Conservation (phyloP, 768 basidiomycete species). For the Inosperma sp. region DNA sequence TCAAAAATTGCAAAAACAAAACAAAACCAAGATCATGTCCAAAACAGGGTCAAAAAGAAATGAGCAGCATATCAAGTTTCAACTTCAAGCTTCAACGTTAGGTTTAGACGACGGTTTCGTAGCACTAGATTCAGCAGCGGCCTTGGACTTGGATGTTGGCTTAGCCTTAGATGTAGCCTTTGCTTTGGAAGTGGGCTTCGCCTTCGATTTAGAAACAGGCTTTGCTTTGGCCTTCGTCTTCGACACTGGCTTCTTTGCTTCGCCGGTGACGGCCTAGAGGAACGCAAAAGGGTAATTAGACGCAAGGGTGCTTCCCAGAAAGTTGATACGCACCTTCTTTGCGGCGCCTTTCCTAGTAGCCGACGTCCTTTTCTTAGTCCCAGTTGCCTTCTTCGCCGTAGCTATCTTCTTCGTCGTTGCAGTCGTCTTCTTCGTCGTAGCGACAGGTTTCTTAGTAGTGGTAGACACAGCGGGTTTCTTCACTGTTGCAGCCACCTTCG, state of each 20-base stretch:
- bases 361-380: slow-evolving; percentile 21
- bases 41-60: no score
- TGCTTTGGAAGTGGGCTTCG: no score
- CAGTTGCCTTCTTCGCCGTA: slow-evolving; percentile 27
- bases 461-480: slow-evolving; percentile 15
- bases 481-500: slow-evolving; percentile 25
- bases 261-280: slow-evolving; percentile 35
- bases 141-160: no score
- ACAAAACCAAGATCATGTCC: no score
- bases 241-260: slow-evolving; percentile 31
- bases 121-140: no score
- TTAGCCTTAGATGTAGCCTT: no score
- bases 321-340: slow-evolving; percentile 51
- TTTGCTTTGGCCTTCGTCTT: slow-evolving; percentile 23
- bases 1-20: no score
- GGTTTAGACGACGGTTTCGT: no score
- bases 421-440: slow-evolving; percentile 19
- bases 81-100: no score
- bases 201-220: slow-evolving; percentile 18
- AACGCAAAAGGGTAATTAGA: not conserved
- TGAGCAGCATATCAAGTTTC: no score
- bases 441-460: slow-evolving; percentile 22
- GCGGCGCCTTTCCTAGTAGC: slow-evolving; percentile 35
- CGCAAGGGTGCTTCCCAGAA: not conserved
- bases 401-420: slow-evolving; percentile 22